These are phyloP conservation scores for Aspergillus neotritici DNA, from an alignment of 2,329 filamentous ascomycete species.

Conservation along the genomic window DNA sequence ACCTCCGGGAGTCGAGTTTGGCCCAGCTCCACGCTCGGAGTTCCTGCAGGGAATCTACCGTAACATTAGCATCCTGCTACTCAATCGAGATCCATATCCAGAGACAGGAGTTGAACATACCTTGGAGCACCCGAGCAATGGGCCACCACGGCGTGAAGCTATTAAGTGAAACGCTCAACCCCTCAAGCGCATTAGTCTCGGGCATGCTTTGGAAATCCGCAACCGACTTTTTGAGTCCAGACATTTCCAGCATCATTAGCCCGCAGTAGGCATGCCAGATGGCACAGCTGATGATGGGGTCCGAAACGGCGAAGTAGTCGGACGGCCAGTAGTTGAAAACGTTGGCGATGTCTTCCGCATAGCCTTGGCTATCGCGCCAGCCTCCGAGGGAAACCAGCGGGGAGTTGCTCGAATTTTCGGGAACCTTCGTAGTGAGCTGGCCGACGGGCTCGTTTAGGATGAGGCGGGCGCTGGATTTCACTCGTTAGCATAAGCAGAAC, in stretches of 20 bases:
- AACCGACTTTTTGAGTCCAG: not conserved
- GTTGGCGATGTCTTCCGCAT: not conserved
- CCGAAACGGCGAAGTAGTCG: not conserved
- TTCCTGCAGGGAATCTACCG: not conserved
- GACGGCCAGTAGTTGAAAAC: not conserved
- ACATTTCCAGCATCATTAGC: not conserved
- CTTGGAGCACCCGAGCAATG: not conserved
- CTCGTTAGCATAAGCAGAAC: not conserved
- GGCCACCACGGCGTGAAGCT: not conserved
- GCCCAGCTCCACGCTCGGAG: not conserved
- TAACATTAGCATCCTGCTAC: not conserved
- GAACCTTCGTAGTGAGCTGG: not conserved
- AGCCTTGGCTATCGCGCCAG: not conserved
- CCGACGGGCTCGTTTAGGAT: not conserved
- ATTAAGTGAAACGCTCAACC: not conserved
- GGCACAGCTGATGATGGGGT: not conserved
- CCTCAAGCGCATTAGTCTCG: not conserved
- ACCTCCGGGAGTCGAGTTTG: not conserved
- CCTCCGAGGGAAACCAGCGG: not conserved
- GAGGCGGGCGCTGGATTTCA: not conserved
- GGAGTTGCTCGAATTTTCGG: not conserved
- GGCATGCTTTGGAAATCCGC: not conserved
- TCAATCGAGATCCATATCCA: no score
- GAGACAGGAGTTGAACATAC: not conserved
- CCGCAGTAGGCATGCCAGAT: not conserved